phyloP scores from a whole-genome alignment of 2,329 filamentous ascomycete species.

The Neonectria faginata region DNA sequence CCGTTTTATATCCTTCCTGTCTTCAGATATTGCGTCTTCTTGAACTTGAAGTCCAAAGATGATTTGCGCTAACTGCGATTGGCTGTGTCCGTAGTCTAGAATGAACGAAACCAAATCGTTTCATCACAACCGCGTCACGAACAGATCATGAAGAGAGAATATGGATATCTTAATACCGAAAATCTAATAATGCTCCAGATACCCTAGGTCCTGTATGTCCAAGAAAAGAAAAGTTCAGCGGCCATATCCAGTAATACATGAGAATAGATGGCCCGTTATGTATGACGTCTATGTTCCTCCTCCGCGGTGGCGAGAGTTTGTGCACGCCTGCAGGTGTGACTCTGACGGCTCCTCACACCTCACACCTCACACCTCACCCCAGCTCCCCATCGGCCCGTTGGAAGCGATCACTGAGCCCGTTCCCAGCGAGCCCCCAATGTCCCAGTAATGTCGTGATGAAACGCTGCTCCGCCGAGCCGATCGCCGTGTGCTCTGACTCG shows the following conservation, averaged over 20 bases:
- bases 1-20: background rate
- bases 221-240: slow-evolving; percentile 26
- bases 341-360: slow-evolving; percentile 26
- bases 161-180: slow-evolving; percentile 26
- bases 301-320: slow-evolving; percentile 22
- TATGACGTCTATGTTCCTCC: slow-evolving; percentile 30
- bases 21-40: slow-evolving; percentile 4
- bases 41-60: background rate
- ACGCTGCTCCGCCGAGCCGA: slow-evolving; percentile 75
- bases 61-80: background rate
- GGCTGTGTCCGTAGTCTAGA: background rate
- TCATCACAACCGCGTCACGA: background rate
- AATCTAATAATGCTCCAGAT: slow-evolving; percentile 32
- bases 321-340: slow-evolving; percentile 13
- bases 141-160: slow-evolving; percentile 4
- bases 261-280: slow-evolving; percentile 20
- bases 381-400: slow-evolving; percentile 77
- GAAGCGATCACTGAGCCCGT: slow-evolving; percentile 78
- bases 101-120: no score
- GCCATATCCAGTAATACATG: slow-evolving; percentile 35
- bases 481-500: slow-evolving; percentile 86
- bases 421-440: slow-evolving; percentile 83
- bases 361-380: slow-evolving; percentile 75
- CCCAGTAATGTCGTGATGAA: slow-evolving; percentile 91
- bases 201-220: slow-evolving; percentile 35